A percentile compares a stretch with the other conserved stretches of the same genome.
Evolutionary conservation across 495 filamentous ascomycete species (phyloP).

Genomic region (Hyaloscypha bicolor): DNA sequence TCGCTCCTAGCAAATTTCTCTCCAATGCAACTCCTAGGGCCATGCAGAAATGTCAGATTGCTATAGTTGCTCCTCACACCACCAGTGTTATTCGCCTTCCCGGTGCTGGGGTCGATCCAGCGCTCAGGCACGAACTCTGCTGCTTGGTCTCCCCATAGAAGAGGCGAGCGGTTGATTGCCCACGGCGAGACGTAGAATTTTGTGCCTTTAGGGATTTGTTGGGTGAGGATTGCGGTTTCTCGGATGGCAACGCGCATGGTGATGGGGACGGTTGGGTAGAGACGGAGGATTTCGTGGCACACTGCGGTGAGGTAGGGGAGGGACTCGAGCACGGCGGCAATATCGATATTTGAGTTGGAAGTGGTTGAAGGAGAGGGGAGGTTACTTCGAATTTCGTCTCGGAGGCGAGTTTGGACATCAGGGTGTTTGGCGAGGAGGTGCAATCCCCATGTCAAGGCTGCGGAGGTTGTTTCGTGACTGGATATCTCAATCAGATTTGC

Average conservation of each 20-base stretch:
- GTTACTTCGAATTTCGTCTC: constrained; percentile 57
- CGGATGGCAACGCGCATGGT: constrained; percentile 61
- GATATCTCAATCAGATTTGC: not conserved
- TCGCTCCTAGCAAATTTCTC: constrained; percentile 69
- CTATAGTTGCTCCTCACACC: constrained; percentile 44
- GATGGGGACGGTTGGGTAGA: constrained; percentile 42
- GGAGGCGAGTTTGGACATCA: constrained; percentile 49
- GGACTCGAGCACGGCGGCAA: constrained; percentile 34
- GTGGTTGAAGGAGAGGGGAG: constrained; percentile 57
- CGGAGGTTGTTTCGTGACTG: constrained; percentile 74
- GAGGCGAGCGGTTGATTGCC: constrained; percentile 49
- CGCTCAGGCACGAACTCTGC: constrained; percentile 37
- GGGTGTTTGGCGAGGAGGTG: constrained; percentile 51
- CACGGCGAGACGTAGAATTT: constrained; percentile 49
- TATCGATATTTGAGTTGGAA: constrained; percentile 44
- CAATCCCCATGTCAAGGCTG: constrained; percentile 56
- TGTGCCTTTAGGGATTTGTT: constrained; percentile 49
- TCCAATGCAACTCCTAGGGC: constrained; percentile 51
- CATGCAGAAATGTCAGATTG: constrained; percentile 50
- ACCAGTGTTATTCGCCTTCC: constrained; percentile 30
- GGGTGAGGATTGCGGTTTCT: constrained; percentile 58
- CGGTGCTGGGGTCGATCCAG: constrained; percentile 24
- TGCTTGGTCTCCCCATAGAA: constrained; percentile 39
- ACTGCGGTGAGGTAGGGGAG: constrained; percentile 45
- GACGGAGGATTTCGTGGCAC: constrained; percentile 40